Percentiles rank a stretch among this genome's conserved stretches.
Conservation (phyloP, 2,329 filamentous ascomycete genomes). For the Arthrobotrys musiformis region DNA sequence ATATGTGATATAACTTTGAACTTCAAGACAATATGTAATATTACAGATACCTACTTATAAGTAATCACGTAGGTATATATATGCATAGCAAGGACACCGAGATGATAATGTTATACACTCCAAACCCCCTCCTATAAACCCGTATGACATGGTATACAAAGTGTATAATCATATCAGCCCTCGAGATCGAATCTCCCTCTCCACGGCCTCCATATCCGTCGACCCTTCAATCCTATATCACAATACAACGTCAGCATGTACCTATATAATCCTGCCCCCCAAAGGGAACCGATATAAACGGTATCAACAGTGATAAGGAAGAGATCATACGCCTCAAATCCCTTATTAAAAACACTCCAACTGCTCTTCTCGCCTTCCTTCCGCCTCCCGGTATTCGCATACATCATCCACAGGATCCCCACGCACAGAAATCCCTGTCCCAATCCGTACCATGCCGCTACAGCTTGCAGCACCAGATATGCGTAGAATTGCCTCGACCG, state of each 20-base stretch:
- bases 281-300: background rate
- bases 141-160: too few species aligned
- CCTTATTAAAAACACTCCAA: slow-evolving; percentile 60
- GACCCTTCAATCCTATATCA: slow-evolving; percentile 58
- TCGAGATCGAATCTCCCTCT: slow-evolving; percentile 59
- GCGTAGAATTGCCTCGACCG: slow-evolving; percentile 60
- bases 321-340: slow-evolving; percentile 59
- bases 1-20: too few species aligned
- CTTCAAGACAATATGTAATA: too few species aligned
- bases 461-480: slow-evolving; percentile 59
- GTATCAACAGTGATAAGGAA: background rate
- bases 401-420: slow-evolving; percentile 61
- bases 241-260: slow-evolving; percentile 6
- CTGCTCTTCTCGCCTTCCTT: slow-evolving; percentile 60
- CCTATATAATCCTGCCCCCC: background rate
- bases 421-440: slow-evolving; percentile 60
- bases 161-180: slow-evolving; percentile 52
- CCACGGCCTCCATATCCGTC: slow-evolving; percentile 59
- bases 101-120: too few species aligned
- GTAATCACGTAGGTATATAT: too few species aligned
- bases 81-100: too few species aligned
- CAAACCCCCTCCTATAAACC: too few species aligned
- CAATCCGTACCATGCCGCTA: slow-evolving; percentile 58
- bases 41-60: too few species aligned
- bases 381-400: slow-evolving; percentile 60